These are phyloP conservation scores for Alternaria longipes DNA, from an alignment of 2,329 filamentous ascomycete species.

Conservation along the genomic window DNA sequence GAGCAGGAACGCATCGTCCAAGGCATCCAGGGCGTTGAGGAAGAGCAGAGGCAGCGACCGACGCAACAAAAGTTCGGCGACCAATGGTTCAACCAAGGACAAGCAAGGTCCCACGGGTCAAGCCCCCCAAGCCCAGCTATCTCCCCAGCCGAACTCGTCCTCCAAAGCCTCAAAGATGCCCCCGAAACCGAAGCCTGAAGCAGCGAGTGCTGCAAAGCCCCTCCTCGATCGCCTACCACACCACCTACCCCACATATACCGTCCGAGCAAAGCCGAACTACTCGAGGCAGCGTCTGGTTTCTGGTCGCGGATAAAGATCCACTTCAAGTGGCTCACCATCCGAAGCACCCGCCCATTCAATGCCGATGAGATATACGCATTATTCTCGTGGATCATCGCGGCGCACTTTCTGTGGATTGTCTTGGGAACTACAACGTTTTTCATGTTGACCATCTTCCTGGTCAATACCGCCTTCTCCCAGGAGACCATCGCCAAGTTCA, in stretches of 20 bases:
- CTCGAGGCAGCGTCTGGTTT: conserved; percentile 91
- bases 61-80: conserved; percentile 52
- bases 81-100: conserved; percentile 35
- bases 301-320: conserved; percentile 86
- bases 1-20: conserved; percentile 40
- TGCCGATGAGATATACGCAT: conserved; percentile 93
- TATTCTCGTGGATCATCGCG: conserved; percentile 92
- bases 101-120: conserved; percentile 24
- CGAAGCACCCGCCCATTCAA: conserved; percentile 94
- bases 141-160: conserved; percentile 41
- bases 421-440: conserved; percentile 96
- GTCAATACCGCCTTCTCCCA: conserved; percentile 98
- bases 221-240: conserved; percentile 64
- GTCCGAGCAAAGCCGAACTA: conserved; percentile 92
- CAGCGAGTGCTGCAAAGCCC: conserved; percentile 47
- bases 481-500: conserved; percentile 91
- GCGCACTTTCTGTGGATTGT: conserved; percentile 95
- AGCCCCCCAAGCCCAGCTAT: conserved; percentile 45
- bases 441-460: conserved; percentile 86
- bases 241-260: conserved; percentile 74
- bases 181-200: conserved; percentile 33
- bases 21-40: conserved; percentile 24
- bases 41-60: conserved; percentile 27
- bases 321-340: conserved; percentile 98
- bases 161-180: conserved; percentile 33